Conservation (phyloP, 179 eudicot genomes). For the Dionaea muscipula region DNA sequence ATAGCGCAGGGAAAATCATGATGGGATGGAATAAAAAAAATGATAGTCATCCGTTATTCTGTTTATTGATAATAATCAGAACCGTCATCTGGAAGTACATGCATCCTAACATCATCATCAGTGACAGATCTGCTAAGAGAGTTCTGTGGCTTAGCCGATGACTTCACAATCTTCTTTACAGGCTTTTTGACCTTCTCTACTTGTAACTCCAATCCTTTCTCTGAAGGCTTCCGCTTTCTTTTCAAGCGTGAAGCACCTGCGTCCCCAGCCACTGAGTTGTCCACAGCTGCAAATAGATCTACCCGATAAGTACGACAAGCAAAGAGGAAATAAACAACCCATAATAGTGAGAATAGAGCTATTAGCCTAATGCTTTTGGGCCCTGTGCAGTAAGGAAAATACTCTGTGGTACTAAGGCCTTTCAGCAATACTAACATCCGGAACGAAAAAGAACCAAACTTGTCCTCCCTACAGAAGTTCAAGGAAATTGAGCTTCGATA, state of each 20-base stretch:
- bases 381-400: too few relatives aligned
- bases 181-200: constrained; percentile 55
- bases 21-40: too few relatives aligned
- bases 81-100: constrained; percentile 29
- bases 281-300: constrained; percentile 30
- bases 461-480: too few relatives aligned
- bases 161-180: constrained; percentile 28
- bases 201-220: constrained; percentile 62
- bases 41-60: too few relatives aligned
- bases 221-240: constrained; percentile 76
- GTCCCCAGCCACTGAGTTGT: constrained; percentile 61
- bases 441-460: too few relatives aligned
- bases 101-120: constrained; percentile 24
- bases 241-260: constrained; percentile 39
- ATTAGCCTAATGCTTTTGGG: too few relatives aligned
- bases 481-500: too few relatives aligned
- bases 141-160: constrained; percentile 35
- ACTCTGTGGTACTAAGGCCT: too few relatives aligned
- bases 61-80: constrained; percentile 33
- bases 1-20: too few relatives aligned
- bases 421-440: too few relatives aligned
- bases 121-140: constrained; percentile 23
- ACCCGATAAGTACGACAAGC: too few relatives aligned
- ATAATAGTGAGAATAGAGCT: too few relatives aligned
- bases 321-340: background rate